Conservation (phyloP, 2,329 filamentous ascomycete genomes). For the Colletotrichum lini region DNA sequence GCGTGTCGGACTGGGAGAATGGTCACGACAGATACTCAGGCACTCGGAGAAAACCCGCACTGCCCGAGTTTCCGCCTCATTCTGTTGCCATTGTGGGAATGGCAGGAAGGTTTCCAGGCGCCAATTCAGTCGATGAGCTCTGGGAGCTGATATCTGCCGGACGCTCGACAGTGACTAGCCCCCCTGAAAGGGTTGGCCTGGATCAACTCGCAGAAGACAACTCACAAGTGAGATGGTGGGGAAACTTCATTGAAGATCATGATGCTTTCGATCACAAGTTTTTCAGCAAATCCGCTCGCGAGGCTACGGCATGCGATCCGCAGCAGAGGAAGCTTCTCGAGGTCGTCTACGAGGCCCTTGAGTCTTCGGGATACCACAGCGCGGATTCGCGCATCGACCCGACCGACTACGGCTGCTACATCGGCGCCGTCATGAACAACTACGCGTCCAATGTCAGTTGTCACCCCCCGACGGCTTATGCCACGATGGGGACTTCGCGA, state of each 20-base stretch:
- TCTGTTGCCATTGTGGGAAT: constrained; percentile 58
- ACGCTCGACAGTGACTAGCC: constrained; percentile 28
- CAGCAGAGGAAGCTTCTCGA: constrained; percentile 56
- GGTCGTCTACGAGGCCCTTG: constrained; percentile 58
- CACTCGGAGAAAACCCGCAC: constrained; percentile 31
- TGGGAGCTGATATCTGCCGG: constrained; percentile 48
- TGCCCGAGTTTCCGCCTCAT: constrained; percentile 51
- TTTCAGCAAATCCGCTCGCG: constrained; percentile 55
- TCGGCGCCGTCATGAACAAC: constrained; percentile 51
- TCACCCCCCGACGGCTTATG: constrained; percentile 54
- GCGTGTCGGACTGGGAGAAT: no score
- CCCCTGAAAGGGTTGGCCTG: constrained; percentile 1
- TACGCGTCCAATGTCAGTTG: constrained; percentile 58
- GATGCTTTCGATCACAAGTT: constrained; percentile 56
- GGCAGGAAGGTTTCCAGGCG: constrained; percentile 60
- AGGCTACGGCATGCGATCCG: constrained; percentile 52
- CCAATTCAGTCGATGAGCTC: constrained; percentile 53
- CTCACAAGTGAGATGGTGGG: constrained; percentile 41
- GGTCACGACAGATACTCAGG: no score
- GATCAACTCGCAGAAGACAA: constrained; percentile 7
- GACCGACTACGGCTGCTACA: constrained; percentile 51
- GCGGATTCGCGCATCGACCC: constrained; percentile 39
- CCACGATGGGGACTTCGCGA: constrained; percentile 53
- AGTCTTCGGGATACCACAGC: constrained; percentile 48
- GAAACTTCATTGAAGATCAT: constrained; percentile 45